Percentiles rank a stretch among this genome's conserved stretches.
These are phyloP conservation scores for Dichotomopilus funicola DNA, from an alignment of 2,329 filamentous ascomycete species.

Conservation along the genomic window DNA sequence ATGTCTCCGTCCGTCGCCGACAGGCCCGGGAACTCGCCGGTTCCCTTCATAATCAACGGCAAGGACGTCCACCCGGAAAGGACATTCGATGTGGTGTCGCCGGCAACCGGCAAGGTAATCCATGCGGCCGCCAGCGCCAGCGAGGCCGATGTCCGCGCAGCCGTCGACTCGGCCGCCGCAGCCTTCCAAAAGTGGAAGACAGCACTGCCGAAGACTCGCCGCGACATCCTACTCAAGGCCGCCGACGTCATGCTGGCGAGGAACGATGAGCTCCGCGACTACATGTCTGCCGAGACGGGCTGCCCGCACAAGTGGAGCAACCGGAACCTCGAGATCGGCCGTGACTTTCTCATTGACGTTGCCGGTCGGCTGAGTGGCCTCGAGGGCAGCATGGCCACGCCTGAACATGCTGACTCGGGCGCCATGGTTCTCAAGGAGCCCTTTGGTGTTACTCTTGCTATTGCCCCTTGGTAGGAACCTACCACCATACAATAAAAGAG, in stretches of 20 bases:
- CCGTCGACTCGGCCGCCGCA: conserved; percentile 45
- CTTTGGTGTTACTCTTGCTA: conserved; percentile 70
- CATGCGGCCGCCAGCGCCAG: conserved; percentile 26
- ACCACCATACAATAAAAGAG: no score
- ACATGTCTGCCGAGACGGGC: conserved; percentile 49
- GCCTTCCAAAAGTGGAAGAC: conserved; percentile 66
- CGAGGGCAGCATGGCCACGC: conserved; percentile 31
- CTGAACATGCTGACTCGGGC: conserved; percentile 40
- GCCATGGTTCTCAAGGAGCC: conserved; percentile 69
- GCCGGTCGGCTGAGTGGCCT: conserved; percentile 35
- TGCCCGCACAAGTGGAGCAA: conserved; percentile 33
- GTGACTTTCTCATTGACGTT: conserved; percentile 36
- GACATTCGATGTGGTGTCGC: conserved; percentile 26
- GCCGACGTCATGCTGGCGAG: conserved; percentile 57
- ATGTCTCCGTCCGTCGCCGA: conserved; percentile 13
- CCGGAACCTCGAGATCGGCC: conserved; percentile 35
- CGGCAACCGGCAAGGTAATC: conserved; percentile 26
- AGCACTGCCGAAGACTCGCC: conserved; percentile 52
- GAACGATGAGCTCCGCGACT: conserved; percentile 52
- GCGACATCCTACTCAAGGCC: conserved; percentile 64
- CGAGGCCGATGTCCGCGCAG: conserved; percentile 26
- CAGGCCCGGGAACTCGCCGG: conserved; percentile 20
- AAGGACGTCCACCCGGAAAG: conserved; percentile 23
- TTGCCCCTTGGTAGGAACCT: conserved; percentile 66
- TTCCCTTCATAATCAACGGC: conserved; percentile 31